Evolutionary conservation across 192 early-diverging fungal species (phyloP), one percentile per base, ranked within the genome.

Genomic region (Globomyces pollinis-pini): DNA sequence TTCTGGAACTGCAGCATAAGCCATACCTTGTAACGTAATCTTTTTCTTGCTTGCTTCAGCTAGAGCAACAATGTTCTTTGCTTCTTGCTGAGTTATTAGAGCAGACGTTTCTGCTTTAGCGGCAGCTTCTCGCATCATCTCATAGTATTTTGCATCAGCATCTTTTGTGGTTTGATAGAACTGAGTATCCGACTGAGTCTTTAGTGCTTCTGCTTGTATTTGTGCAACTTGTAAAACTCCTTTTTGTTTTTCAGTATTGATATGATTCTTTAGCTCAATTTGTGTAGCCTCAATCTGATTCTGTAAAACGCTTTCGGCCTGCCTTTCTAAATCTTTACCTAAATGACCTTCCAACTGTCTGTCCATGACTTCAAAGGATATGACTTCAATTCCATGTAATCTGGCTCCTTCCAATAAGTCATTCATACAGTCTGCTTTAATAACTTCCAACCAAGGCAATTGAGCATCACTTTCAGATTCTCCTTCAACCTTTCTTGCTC

Each of bases 251-350:
- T 75, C 71, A 38, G 60, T 75, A 12, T 59, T 62, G 63, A 76
- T 76, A 32, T 70, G 68, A 36, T 76, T 76, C 11, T 54, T 31
- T 16, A 76, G 21, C 7, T 53, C 64, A 16, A 76, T 51, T 51
- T 76, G 74, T 3, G 74, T 74, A 4, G 74, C 74, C 30, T 71
- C 52, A 26, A 76, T 62, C 57, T 76, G 74, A 60, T 76, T 76
- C 31, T 62, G 53, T n/a, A 76, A 54, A 2, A 76, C 74, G 24
- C 53, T 45, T 44, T 76, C 74, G 32, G 60, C 49, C 36, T 75
- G 66, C 38, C 38, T 38, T 50, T 76, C 74, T 29, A 76, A 58
- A 53, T 75, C 72, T 38, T 68, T 67, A 23, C 74, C 74, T 11
- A 76, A 58, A 13, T 28, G 53, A 9, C 74, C 74, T 18, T 70